Evolutionary conservation across 1,139 yeast species (phyloP), one percentile per base, ranked within the genome.

Genomic region (Taiozyma sp.): DNA sequence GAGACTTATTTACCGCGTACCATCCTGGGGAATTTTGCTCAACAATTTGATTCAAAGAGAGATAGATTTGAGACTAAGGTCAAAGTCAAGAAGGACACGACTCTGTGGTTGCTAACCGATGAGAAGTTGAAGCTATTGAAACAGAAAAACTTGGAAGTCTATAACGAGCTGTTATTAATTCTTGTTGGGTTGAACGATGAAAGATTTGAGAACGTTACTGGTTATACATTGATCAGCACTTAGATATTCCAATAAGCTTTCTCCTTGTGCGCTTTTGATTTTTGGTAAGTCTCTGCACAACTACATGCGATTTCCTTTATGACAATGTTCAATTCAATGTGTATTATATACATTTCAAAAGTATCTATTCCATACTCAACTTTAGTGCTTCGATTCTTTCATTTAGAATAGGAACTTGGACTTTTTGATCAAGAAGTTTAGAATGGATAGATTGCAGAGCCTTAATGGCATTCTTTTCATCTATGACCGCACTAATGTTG

Each of bases 401-500:
- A 32, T 43, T 43, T 13, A 43, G 41, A 39, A 44, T 44, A 7
- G 50, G 50, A 4, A 40, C 51, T 39, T 51, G 47, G 11, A 37
- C 43, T 21, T 37, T 10, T 43, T 51, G 64, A 46, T 85, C 85
- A 57, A 93, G 72, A 55, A 93, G 71, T 54, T 80, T 82, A 48
- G 86, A 87, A 65, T 93, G 99, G 54, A 93, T 82, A 4, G 93
- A 85, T 64, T 83, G 83, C 57, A 93, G 76, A 2, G 98, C 98
- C 66, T 88, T 85, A 46, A 89, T 73, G 13, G 96, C 84, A 63
- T 93, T 95, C 53, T 74, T 73, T 59, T 87, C 90, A 58, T 86
- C 88, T 54, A 93, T 89, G 51, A 93, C 99, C 54, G 98, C 95
- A 41, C 96, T 88, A 50, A 93, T 93, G 68, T 93, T 93, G 62